Evolutionary conservation across 164 flowering plant genomes (phyloP).

Genomic region (Warburgia ugandensis): DNA sequence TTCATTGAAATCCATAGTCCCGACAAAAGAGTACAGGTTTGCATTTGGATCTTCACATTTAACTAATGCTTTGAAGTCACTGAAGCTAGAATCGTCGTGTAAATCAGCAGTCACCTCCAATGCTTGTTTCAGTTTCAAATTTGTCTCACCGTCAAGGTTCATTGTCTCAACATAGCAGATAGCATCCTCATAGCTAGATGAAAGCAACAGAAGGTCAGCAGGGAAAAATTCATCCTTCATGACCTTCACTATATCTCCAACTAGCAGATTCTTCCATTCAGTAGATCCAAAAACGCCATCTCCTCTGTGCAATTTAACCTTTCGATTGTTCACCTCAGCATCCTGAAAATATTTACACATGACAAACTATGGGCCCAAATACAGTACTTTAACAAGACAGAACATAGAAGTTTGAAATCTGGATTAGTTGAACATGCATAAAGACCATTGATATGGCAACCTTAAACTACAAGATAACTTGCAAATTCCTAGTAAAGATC

Average conservation of each 20-base stretch:
- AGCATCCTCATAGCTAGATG: conserved; percentile 83
- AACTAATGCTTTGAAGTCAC: conserved; percentile 52
- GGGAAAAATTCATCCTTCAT: conserved; percentile 86
- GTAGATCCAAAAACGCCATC: conserved; percentile 51
- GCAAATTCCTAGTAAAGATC: too few species aligned
- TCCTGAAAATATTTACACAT: conserved; percentile 41
- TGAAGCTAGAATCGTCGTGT: conserved; percentile 43
- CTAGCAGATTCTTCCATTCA: conserved; percentile 74
- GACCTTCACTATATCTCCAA: conserved; percentile 85
- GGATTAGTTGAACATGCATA: conserved; percentile 2
- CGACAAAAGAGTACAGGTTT: conserved; percentile 76
- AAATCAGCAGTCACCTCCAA: conserved; percentile 58
- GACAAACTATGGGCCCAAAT: neutral
- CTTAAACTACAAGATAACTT: too few species aligned
- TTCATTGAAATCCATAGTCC: conserved; percentile 61
- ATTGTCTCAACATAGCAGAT: conserved; percentile 94
- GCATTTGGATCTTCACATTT: conserved; percentile 98
- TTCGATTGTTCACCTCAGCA: conserved; percentile 74
- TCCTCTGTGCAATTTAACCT: conserved; percentile 54
- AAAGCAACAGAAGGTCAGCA: conserved; percentile 79
- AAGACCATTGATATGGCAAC: neutral
- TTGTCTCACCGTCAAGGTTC: conserved; percentile 98
- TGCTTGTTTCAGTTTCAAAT: conserved; percentile 84
- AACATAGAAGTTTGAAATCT: neutral
- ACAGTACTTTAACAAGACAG: neutral